Evolutionary conservation across 768 basidiomycete genomes (phyloP), one percentile per base, ranked within the genome.

Genomic region (Mycena chlorophos): DNA sequence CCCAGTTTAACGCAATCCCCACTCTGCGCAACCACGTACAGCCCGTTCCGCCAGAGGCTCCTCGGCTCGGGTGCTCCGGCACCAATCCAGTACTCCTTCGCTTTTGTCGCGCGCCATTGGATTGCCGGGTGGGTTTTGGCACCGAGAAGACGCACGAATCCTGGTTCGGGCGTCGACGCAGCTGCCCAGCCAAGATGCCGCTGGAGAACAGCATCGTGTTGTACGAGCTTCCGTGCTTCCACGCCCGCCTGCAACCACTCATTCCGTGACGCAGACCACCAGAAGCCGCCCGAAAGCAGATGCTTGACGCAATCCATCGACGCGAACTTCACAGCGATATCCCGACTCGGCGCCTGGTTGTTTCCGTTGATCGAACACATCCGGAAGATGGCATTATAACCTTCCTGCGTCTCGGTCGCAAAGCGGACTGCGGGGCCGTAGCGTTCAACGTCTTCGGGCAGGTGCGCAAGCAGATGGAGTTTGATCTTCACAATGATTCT

Each of bases 301-400:
- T 73, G 67, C 65, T 72, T 71, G 2, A 77, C 50, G 0, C 51
- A 26, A 16, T 76, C 67, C 25, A 68, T 65, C 1, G 62, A 51
- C 0, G 70, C 63, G 5, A 78, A 64, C 13, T 71, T 57, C 4
- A 56, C 30, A 0, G 76, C 75, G 46, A 78, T 74, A 49, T 75
- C 71, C 1, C 72, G 71, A 38, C 78, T 77, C 10, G 78, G 77
- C 0, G 76, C 72, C 16, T 69, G 71, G 28, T 76, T 78, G 50
- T 80, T 80, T 10, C 70, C 72, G 23, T 70, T 61, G 25, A 79
- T 65, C 2, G 72, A 76, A 42, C 74, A 76, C 16, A 65, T 55
- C 1, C 74, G 65, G 47, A 79, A 78, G 6, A 80, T 63, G 5
- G 69, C 69, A 61, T 80, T 79, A 57, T 68, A 80, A 46, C 66